A percentile compares a stretch with the other conserved stretches of the same genome.
phyloP scores from a whole-genome alignment of 2,329 filamentous ascomycete species.

The Knufia petricola region DNA sequence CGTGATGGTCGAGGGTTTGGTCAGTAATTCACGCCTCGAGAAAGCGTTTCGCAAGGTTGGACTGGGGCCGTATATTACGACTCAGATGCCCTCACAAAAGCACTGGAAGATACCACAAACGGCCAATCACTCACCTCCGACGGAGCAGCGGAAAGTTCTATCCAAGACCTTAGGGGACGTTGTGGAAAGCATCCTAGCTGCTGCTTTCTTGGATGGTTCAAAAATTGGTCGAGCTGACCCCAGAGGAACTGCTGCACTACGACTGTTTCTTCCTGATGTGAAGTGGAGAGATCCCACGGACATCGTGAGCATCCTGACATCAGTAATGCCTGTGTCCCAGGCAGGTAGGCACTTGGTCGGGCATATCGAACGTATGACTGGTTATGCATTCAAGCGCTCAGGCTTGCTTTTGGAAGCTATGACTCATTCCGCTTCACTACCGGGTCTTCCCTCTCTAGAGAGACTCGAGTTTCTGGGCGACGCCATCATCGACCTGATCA shows the following conservation, averaged over 20 bases:
- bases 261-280: slow-evolving; percentile 54
- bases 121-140: not conserved
- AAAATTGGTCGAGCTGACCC: slow-evolving; percentile 34
- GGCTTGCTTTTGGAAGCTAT: slow-evolving; percentile 65
- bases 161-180: slow-evolving; percentile 81
- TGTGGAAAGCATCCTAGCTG: slow-evolving; percentile 74
- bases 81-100: slow-evolving; percentile 53
- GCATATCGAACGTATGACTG: slow-evolving; percentile 43
- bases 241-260: slow-evolving; percentile 34
- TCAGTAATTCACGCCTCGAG: slow-evolving; percentile 67
- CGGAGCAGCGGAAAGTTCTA: slow-evolving; percentile 42
- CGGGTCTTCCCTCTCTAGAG: slow-evolving; percentile 42
- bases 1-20: slow-evolving; percentile 55
- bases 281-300: slow-evolving; percentile 42
- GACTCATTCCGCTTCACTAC: slow-evolving; percentile 48
- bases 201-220: slow-evolving; percentile 57
- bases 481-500: slow-evolving; percentile 67
- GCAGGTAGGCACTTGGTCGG: not conserved
- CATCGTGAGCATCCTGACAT: slow-evolving; percentile 26
- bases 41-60: slow-evolving; percentile 53
- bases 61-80: slow-evolving; percentile 65
- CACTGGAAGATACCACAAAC: slow-evolving; percentile 51
- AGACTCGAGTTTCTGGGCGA: slow-evolving; percentile 85
- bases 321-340: not conserved
- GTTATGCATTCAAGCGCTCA: slow-evolving; percentile 61